Conservation (phyloP, 371 early-diverging fungal species). For the Lichtheimia ramosa region DNA sequence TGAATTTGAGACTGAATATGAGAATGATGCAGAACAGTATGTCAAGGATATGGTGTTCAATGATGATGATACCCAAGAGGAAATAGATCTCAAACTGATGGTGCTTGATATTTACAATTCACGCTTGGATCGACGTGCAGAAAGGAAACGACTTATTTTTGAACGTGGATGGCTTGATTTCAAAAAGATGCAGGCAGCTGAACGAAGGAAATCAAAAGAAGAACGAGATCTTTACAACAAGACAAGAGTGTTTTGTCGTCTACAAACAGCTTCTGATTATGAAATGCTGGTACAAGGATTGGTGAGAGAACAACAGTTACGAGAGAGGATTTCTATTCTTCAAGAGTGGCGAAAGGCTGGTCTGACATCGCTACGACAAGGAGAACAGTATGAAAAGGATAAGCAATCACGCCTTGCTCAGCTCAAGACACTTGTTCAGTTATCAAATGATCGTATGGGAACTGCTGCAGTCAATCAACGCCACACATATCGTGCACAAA, state of each 20-base stretch:
- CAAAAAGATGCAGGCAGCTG: conserved; percentile 74
- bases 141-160: conserved; percentile 86
- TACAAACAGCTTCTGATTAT: conserved; percentile 84
- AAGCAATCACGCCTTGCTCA: conserved; percentile 48
- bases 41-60: conserved; percentile 94
- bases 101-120: conserved; percentile 93
- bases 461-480: conserved; percentile 18
- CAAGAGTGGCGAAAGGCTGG: conserved; percentile 93
- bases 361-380: conserved; percentile 74
- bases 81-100: conserved; percentile 86
- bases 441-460: conserved; percentile 39
- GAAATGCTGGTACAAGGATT: conserved; percentile 82
- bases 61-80: conserved; percentile 86
- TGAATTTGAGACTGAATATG: conserved; percentile 97
- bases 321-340: conserved; percentile 79
- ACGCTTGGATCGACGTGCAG: conserved; percentile 80
- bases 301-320: conserved; percentile 69
- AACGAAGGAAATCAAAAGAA: conserved; percentile 82
- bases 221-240: conserved; percentile 80
- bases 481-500: conserved; percentile 21
- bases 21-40: conserved; percentile 93
- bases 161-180: conserved; percentile 87
- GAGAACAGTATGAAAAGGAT: conserved; percentile 69
- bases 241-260: conserved; percentile 87
- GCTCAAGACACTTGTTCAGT: conserved; percentile 38